Evolutionary conservation across 2,329 filamentous ascomycete genomes (phyloP), one percentile per base, ranked within the genome.

Genomic region (Diplodia corticola): DNA sequence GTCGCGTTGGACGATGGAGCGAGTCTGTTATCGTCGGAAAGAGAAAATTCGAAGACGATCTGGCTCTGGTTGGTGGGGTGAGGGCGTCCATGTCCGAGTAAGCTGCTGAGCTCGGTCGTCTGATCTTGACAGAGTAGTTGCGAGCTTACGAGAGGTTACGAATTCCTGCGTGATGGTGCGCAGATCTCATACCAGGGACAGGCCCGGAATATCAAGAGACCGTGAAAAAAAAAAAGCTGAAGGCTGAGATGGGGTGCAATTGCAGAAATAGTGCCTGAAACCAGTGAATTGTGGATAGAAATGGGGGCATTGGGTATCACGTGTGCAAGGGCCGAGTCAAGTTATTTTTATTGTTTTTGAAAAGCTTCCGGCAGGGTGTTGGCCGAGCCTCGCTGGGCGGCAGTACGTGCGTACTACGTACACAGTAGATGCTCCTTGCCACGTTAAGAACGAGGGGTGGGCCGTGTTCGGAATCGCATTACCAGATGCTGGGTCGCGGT

Each of bases 381-480:
- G 35, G 35, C 55, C 55, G 24, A 48, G n/a, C 17, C 37, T 30
- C 20, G 33, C 20, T 4, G 26, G n/a, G n/a, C n/a, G n/a, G n/a
- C n/a, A n/a, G n/a, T n/a, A n/a, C n/a, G n/a, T n/a, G n/a, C n/a
- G 33, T 5, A n/a, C 20, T 44, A 57, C 53, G 53, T 24, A 35
- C 33, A n/a, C n/a, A n/a, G 33, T 40, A 57, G 37, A 7, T 6
- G n/a, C 7, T 33, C 28, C 28, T 12, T 49, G 50, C 2, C 17
- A 60, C 24, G 55, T 15, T 26, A 35, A 35, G n/a, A 26, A 44
- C 20, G 24, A 22, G 55, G 3, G 40, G 4, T 5, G 55, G 33
- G 46, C 46, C 5, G 12, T 22, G 37, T 48, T 46, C 55, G 37
- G 48, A 60, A 60, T 60, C 12, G 28, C 55, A 60, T 60, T 60